Conservation (phyloP, 139 green algal species). For the Chlamydomonas sphaeroides region DNA sequence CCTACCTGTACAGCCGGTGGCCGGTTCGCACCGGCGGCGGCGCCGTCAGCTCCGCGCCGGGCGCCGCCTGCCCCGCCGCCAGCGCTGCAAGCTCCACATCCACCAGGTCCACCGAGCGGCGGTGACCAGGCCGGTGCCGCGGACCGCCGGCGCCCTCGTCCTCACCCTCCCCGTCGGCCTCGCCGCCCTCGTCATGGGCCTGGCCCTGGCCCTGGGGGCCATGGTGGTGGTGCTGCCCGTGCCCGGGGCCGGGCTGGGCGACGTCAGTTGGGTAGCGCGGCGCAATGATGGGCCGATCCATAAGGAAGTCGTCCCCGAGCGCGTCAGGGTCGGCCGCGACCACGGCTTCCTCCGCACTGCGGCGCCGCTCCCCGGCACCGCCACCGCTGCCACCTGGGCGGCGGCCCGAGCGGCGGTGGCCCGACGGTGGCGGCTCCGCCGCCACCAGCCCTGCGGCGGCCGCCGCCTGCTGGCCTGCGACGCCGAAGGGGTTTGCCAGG, state of each 20-base stretch:
- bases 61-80: too few species aligned
- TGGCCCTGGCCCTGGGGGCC: not conserved
- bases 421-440: too few species aligned
- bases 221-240: not conserved
- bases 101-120: constrained; percentile 10
- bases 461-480: not conserved
- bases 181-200: not conserved
- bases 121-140: constrained; percentile 1
- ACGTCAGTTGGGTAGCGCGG: constrained; percentile 31
- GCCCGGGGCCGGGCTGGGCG: not conserved
- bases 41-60: too few species aligned
- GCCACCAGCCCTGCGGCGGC: not conserved
- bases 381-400: not conserved
- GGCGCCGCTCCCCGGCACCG: too few species aligned
- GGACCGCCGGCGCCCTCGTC: not conserved
- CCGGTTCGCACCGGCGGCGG: too few species aligned
- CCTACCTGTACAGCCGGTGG: too few species aligned
- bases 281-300: constrained; percentile 11
- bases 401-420: too few species aligned
- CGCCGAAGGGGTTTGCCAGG: constrained; percentile 9
- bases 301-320: constrained; percentile 17
- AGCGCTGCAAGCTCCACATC: not conserved
- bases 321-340: too few species aligned
- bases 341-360: too few species aligned
- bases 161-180: not conserved